Percentiles rank a stretch among this genome's conserved stretches.
Conservation (phyloP, 768 basidiomycete species). For the Guyanaporus albipodus region DNA sequence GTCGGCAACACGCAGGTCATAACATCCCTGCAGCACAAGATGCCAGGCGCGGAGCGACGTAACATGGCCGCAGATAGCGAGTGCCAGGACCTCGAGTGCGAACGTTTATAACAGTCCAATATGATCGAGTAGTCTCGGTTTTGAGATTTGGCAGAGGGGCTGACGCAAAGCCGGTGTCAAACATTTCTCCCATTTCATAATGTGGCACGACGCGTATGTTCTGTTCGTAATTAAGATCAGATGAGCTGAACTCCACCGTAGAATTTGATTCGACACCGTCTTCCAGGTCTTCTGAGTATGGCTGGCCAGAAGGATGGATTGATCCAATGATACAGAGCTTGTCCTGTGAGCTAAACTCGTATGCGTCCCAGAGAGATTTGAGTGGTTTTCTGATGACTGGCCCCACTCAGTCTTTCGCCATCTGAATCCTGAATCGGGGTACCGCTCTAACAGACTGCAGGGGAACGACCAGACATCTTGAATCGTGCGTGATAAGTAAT, state of each 20-base stretch:
- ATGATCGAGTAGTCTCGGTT: not conserved
- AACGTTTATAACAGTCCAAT: not conserved
- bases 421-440: not conserved
- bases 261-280: not conserved
- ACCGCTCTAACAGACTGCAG: not conserved
- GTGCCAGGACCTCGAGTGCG: not conserved
- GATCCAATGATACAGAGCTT: not conserved
- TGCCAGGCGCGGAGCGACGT: not conserved
- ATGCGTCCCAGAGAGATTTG: not conserved
- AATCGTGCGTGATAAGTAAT: not conserved
- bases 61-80: not conserved
- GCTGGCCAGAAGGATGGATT: not conserved
- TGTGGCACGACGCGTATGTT: too few relatives aligned
- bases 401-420: not conserved
- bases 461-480: not conserved
- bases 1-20: too few relatives aligned
- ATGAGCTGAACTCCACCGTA: too few relatives aligned
- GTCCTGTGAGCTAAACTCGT: not conserved
- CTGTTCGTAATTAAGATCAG: too few relatives aligned
- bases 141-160: too few relatives aligned
- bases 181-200: too few relatives aligned
- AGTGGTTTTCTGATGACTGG: not conserved
- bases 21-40: not conserved
- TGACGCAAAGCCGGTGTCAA: too few relatives aligned
- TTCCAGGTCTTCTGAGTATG: not conserved